Base-by-base conservation (phyloP, 495 filamentous ascomycete genomes). In the Tuber brumale region DNA sequence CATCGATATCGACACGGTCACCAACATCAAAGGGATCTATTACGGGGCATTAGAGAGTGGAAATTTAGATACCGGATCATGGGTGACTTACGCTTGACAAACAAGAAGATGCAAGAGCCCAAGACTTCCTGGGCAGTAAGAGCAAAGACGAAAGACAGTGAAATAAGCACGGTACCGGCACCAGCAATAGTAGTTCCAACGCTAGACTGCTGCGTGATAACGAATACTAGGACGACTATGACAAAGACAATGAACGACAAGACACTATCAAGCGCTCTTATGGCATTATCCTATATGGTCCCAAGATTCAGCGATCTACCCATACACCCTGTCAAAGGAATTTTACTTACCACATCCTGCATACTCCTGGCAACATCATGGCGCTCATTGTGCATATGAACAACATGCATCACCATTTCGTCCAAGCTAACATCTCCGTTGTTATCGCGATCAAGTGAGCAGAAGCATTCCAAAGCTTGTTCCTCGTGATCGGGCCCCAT, bases 51-150 rank as follows among this genome's bases (percentile, higher is more conserved):
- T 69, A 71, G 70, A 57, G 23, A 1, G 21, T 4, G 16, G 23
- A 69, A n/a, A 12, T 72, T 7, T 12, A 31, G 61, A n/a, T 23
- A 71, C 31, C 3, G n/a, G 37, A 21, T n/a, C 10, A 71, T 8
- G 27, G 14, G n/a, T 74, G 87, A 88, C 23, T 87, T 94, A 81
- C 97, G 95, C 85, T 99, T 99, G 87, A 97, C 93, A 82, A 99
- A 98, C 9, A 99, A 87, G 86, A 99, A 99, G 84, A 99, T 96
- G 86, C 95, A 97, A 27, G 93, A 96, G 70, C 94, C 95, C 19
- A 98, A 88, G 73, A 99, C 90, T 84, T 99, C 95, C 84, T 98
- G 95, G 0, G 92, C 90, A 6, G 94, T 98, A 76, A 90, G 90
- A 27, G 94, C 89, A 83, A 99, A 98, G 75, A 97, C 91, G 85